phyloP scores from a whole-genome alignment of 169 alveolate species.

The Plasmodium gonderi region DNA sequence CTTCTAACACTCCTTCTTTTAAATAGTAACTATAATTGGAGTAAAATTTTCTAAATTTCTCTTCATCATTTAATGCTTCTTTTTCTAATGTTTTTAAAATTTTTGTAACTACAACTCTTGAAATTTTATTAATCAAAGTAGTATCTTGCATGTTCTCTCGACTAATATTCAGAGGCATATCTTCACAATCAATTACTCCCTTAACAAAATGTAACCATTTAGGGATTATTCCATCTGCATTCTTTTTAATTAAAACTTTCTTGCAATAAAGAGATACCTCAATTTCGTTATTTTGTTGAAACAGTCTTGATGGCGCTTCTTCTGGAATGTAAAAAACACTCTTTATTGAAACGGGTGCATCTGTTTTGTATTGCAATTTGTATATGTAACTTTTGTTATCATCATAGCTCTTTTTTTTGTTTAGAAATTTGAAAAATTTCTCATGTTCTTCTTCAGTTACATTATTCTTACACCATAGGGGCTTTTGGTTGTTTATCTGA shows the following conservation, averaged over 20 bases:
- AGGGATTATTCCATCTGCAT: constrained; percentile 94
- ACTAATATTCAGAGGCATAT: constrained; percentile 96
- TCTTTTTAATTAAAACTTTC: constrained; percentile 93
- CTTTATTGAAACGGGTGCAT: constrained; percentile 95
- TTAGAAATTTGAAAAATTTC: constrained; percentile 88
- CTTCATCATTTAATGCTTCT: constrained; percentile 89
- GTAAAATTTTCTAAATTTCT: constrained; percentile 87
- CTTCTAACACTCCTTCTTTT: constrained; percentile 90
- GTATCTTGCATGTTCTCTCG: constrained; percentile 95
- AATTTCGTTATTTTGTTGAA: constrained; percentile 87
- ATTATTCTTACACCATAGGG: constrained; percentile 90
- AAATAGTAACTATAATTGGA: constrained; percentile 87
- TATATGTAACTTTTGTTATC: constrained; percentile 86
- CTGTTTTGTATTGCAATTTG: constrained; percentile 91
- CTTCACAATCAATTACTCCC: constrained; percentile 99
- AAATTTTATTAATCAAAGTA: constrained; percentile 91
- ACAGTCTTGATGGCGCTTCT: constrained; percentile 92
- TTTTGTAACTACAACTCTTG: constrained; percentile 92
- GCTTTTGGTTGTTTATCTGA: constrained; percentile 85
- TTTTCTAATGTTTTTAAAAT: constrained; percentile 92
- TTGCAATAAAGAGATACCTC: constrained; percentile 91
- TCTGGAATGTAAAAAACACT: constrained; percentile 91
- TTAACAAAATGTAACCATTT: constrained; percentile 95
- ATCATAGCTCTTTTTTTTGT: constrained; percentile 72
- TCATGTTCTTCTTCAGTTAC: constrained; percentile 94